Evolutionary conservation across 371 early-diverging fungal species (phyloP), one percentile per base, ranked within the genome.

Genomic region (Apophysomyces variabilis): DNA sequence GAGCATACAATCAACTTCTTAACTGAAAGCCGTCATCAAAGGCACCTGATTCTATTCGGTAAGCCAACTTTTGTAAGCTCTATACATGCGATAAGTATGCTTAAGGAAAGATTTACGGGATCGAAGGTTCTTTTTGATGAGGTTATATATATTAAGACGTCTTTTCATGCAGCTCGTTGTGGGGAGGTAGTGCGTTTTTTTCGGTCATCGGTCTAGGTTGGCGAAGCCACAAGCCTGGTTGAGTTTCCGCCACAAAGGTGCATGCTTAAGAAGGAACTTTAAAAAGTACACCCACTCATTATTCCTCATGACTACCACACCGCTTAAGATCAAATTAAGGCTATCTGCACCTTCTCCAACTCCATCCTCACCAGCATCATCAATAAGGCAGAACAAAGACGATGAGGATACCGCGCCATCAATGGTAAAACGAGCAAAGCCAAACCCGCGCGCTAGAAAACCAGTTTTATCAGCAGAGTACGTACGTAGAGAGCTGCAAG

Each of bases 391-490:
- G 16, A 32, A 18, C 4, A 13, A 26, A 18, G 46, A 45, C 45
- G 61, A 61, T 32, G 61, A 61, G 5, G 38, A 61, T 21, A 26
- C 21, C 11, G 5, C 54, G 54, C n/a, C 54, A 21, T 7, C 54
- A 21, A 26, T 50, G 21, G 21, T 21, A 21, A 50, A 50, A 50
- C 54, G 54, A 21, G 18, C 35, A 0, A 50, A 50, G 21, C 21
- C 54, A 16, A 50, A 50, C 21, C 54, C 54, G 21, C 54, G 54
- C 54, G 32, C 54, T 21, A 50, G 54, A 21, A 50, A 50, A 8
- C 54, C 54, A 11, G n/a, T 21, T 50, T 7, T 50, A 50, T 50
- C 54, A 16, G 54, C 54, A 50, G 54, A 50, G 54, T 50, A 50
- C 54, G 54, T 50, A 50, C 54, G 54, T 50, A 50, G 54, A 21